Conservation (phyloP, 169 alveolate genomes). For the Plasmodium gonderi region DNA sequence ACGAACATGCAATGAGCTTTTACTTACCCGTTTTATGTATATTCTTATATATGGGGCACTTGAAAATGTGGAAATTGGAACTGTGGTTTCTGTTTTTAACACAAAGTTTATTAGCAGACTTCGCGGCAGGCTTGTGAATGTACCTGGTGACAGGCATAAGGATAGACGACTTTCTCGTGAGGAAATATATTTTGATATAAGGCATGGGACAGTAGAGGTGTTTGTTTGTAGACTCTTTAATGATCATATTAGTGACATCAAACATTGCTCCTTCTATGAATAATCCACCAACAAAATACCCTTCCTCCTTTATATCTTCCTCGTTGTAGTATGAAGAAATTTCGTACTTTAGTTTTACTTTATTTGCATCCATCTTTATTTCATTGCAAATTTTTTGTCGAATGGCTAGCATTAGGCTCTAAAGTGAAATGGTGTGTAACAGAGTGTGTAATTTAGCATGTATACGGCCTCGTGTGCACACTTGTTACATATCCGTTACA, state of each 20-base stretch:
- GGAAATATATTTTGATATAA: slow-evolving; percentile 30
- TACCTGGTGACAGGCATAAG: neutral
- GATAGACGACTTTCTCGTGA: slow-evolving; percentile 14
- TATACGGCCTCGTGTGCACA: too few species aligned
- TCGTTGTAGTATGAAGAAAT: slow-evolving; percentile 37
- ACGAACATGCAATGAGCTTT: neutral
- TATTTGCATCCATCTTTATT: slow-evolving; percentile 38
- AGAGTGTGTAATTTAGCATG: too few species aligned
- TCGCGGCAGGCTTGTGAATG: neutral
- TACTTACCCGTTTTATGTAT: slow-evolving; percentile 53
- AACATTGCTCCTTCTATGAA: slow-evolving; percentile 63
- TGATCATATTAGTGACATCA: slow-evolving; percentile 37
- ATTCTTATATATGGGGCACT: slow-evolving; percentile 64
- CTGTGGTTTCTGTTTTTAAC: neutral
- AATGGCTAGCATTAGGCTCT: slow-evolving; percentile 64
- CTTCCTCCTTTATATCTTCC: slow-evolving; percentile 50
- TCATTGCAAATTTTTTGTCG: slow-evolving; percentile 41
- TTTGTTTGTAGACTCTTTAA: slow-evolving; percentile 44
- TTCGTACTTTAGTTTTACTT: slow-evolving; percentile 47
- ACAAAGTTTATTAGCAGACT: too few species aligned
- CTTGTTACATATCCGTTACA: too few species aligned
- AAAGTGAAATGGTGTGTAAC: neutral
- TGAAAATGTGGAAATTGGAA: slow-evolving; percentile 27
- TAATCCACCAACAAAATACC: slow-evolving; percentile 54
- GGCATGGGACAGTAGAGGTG: slow-evolving; percentile 66